Evolutionary conservation across 805 yeast species (phyloP).

Genomic region (Torulaspora indica): DNA sequence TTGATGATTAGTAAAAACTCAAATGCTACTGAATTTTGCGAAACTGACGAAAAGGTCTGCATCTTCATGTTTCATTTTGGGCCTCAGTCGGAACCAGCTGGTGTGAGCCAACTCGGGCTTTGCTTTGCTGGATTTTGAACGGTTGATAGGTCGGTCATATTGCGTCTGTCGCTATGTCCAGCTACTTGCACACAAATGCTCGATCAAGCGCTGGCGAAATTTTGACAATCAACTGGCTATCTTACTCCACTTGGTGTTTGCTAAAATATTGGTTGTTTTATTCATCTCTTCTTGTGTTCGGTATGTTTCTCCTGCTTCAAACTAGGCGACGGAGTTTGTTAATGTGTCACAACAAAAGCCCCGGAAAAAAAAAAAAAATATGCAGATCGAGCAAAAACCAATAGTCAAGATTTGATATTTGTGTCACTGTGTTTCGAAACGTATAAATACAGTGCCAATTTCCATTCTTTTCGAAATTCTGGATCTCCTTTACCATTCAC

Average conservation of each 20-base stretch:
- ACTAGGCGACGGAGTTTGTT: background rate
- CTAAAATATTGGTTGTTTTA: background rate
- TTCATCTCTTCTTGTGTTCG: background rate
- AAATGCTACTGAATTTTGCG: too few relatives aligned
- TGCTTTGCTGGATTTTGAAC: too few relatives aligned
- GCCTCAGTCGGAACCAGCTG: too few relatives aligned
- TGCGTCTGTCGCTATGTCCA: too few relatives aligned
- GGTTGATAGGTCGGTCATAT: too few relatives aligned
- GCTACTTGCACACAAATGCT: too few relatives aligned
- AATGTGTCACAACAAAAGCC: background rate
- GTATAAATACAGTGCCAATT: constrained; percentile 5
- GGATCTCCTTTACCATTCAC: background rate
- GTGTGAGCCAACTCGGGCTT: too few relatives aligned
- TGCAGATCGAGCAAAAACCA: background rate
- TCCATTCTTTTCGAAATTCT: background rate
- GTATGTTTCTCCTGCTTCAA: background rate
- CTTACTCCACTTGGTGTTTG: background rate
- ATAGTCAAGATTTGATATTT: background rate
- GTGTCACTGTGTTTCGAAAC: background rate
- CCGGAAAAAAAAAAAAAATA: background rate
- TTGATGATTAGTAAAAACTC: too few relatives aligned
- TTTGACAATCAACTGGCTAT: background rate
- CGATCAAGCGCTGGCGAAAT: too few relatives aligned
- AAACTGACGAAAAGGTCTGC: too few relatives aligned
- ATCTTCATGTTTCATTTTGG: too few relatives aligned